Percentiles rank a stretch among this genome's conserved stretches.
These are phyloP conservation scores for Aegilops sharonensis DNA, from an alignment of 176 grass and related monocot species.

Conservation along the genomic window DNA sequence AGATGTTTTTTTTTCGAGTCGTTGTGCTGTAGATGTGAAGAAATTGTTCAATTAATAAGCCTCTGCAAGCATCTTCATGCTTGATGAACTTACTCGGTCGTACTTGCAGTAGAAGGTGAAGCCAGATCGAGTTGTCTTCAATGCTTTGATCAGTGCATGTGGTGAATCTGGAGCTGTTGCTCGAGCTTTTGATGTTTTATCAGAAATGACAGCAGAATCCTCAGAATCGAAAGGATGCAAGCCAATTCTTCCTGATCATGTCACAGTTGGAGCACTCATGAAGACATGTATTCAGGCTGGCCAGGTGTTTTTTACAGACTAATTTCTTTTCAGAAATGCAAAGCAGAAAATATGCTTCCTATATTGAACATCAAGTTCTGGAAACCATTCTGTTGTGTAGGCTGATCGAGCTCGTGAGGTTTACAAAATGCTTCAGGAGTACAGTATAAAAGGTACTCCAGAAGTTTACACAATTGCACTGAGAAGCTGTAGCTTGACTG, in stretches of 20 bases:
- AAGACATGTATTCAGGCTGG: constrained; percentile 86
- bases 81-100: constrained; percentile 55
- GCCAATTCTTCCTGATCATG: constrained; percentile 90
- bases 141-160: constrained; percentile 97
- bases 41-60: constrained; percentile 2
- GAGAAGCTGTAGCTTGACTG: constrained; percentile 90
- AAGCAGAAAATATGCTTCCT: constrained; percentile 18
- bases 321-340: constrained; percentile 20
- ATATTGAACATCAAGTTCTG: constrained; percentile 11
- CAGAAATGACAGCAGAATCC: constrained; percentile 81
- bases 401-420: constrained; percentile 79
- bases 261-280: constrained; percentile 88
- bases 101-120: constrained; percentile 98
- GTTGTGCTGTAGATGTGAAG: constrained; percentile 8
- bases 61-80: constrained; percentile 12
- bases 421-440: constrained; percentile 90
- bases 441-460: constrained; percentile 84
- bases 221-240: constrained; percentile 57
- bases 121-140: constrained; percentile 98
- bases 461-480: constrained; percentile 97
- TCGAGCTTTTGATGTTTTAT: constrained; percentile 98
- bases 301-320: constrained; percentile 56
- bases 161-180: constrained; percentile 95
- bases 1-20: background rate
- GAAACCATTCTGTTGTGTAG: constrained; percentile 39